Evolutionary conservation across 2,329 filamentous ascomycete species (phyloP), one percentile per base, ranked within the genome.

Genomic region (Dryadomyces quercivorus): DNA sequence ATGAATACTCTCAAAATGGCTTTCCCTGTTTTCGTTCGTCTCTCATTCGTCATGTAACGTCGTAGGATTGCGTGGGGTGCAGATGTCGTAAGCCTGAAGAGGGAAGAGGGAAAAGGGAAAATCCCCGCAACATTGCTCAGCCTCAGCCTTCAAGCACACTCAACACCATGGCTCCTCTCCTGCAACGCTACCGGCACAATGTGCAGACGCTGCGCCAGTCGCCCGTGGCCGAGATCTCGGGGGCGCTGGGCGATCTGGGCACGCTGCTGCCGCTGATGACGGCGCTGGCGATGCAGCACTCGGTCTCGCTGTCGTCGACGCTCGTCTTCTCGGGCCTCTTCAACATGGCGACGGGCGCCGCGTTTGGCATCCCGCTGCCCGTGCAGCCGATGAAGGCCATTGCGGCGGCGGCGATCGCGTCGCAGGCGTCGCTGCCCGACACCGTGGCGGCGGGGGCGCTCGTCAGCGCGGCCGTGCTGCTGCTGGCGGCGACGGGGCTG

Each of bases 381-480:
- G 90, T 96, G 0, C 91, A 96, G 70, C 91, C 91, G n/a, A 84
- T 84, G 81, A 84, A 84, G 72, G 91, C 92, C 42, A 94, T 97
- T 57, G 91, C 91, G 6, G 88, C 91, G 1, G 86, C 94, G 0
- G 88, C 90, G n/a, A 88, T 96, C 56, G 76, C 84, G 7, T 76
- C 81, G 12, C 73, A 73, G 34, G 82, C 88, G 59, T 80, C 80
- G 1, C 75, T 83, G 18, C 78, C 80, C 50, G 79, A 89, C 59
- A 91, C 86, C 45, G 81, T 88, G n/a, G 85, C 87, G 0, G 89
- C 90, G 1, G 92, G 92, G 1, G 78, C 92, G 42, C 86, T 88
- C 56, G 90, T 95, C 38, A 83, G 84, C 2, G 72, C 72, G 7
- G 78, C 85, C 21, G 84, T 96, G 9, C 75, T 92, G 9, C 7